Evolutionary conservation across 352 stramenopile species (phyloP).

Genomic region (Phytophthora pinifolia): DNA sequence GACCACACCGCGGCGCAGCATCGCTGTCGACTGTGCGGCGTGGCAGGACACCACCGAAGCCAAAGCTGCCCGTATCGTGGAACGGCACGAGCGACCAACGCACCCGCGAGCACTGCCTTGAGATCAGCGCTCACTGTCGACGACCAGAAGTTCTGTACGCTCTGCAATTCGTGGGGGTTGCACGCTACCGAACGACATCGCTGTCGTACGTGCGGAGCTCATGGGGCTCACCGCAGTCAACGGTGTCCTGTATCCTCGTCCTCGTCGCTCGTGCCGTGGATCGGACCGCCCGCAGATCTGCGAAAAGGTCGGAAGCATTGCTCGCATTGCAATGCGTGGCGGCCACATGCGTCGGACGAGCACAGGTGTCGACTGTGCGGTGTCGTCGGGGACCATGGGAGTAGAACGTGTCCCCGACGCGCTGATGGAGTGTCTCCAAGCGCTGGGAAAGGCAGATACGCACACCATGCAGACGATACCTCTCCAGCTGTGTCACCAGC

Average conservation of each 20-base stretch:
- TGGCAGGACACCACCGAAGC: conserved; percentile 61
- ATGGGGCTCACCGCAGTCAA: conserved; percentile 60
- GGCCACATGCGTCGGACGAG: conserved; percentile 55
- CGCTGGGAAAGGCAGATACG: conserved; percentile 12
- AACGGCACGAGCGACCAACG: not conserved
- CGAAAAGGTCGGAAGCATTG: conserved; percentile 54
- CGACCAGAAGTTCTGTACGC: conserved; percentile 54
- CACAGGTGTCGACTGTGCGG: conserved; percentile 72
- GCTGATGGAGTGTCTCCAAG: conserved; percentile 5
- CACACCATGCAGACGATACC: conserved; percentile 25
- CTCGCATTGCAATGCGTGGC: conserved; percentile 52
- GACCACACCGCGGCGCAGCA: conserved; percentile 67
- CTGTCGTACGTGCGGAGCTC: conserved; percentile 54
- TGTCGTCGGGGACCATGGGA: conserved; percentile 58
- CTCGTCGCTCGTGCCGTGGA: conserved; percentile 36
- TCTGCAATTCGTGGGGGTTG: conserved; percentile 55
- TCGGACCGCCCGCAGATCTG: conserved; percentile 43
- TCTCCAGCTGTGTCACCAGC: conserved; percentile 15
- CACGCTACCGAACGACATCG: conserved; percentile 62
- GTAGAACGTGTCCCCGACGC: conserved; percentile 52
- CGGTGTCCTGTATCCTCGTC: conserved; percentile 34
- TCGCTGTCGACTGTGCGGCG: conserved; percentile 61
- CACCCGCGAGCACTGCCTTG: not conserved
- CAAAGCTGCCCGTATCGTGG: conserved; percentile 45
- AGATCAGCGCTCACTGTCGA: conserved; percentile 11